Conservation (phyloP, 441 rosid species). For the Theobroma grandiflorum region DNA sequence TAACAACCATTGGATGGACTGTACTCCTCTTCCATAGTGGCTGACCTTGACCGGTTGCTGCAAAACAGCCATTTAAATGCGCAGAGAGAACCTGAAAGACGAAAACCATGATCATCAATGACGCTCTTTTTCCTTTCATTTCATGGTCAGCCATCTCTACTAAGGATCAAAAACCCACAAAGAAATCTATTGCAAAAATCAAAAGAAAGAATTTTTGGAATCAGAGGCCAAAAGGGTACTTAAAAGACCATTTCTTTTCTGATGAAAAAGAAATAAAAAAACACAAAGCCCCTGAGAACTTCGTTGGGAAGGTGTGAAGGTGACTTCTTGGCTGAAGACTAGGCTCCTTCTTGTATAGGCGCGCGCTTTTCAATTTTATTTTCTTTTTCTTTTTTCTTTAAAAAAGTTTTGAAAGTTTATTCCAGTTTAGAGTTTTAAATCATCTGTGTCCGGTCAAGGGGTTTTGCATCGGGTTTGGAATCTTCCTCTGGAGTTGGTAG, state of each 20-base stretch:
- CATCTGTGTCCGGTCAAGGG: no score
- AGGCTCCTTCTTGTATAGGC: neutral
- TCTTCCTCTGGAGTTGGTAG: neutral
- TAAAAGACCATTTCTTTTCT: slow-evolving; percentile 8
- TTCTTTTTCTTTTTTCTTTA: no score
- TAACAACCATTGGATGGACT: slow-evolving; percentile 25
- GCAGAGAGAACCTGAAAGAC: slow-evolving; percentile 26
- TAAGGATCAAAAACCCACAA: neutral
- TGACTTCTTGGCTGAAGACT: neutral
- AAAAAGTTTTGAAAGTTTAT: no score
- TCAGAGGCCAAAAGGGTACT: slow-evolving; percentile 19
- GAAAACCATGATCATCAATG: slow-evolving; percentile 15
- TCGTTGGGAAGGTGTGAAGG: neutral
- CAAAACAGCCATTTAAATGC: slow-evolving; percentile 33
- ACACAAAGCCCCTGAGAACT: neutral
- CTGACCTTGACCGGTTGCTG: slow-evolving; percentile 33
- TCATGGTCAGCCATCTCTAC: slow-evolving; percentile 10
- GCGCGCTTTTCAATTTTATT: slow-evolving; percentile 9
- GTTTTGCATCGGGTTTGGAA: neutral
- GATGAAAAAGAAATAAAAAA: neutral
- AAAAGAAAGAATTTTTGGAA: neutral
- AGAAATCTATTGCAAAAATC: neutral
- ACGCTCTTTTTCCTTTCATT: neutral
- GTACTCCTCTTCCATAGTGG: slow-evolving; percentile 38
- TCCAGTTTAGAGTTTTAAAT: no score